These are phyloP conservation scores for Prunus campanulata DNA, from an alignment of 306 rosid species.

Conservation along the genomic window DNA sequence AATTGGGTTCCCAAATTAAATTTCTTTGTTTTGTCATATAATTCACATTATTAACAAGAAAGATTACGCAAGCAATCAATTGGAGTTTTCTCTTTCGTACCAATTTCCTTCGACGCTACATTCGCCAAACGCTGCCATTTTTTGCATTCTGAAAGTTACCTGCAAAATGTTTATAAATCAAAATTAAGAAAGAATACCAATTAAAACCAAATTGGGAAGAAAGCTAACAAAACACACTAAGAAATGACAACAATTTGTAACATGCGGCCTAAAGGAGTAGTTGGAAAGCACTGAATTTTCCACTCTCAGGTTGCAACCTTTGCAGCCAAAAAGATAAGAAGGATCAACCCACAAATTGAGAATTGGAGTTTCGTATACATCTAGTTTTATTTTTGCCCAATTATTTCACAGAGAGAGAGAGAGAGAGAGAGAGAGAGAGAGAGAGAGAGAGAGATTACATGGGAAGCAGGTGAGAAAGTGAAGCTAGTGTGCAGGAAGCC, in stretches of 20 bases:
- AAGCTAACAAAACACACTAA: not conserved
- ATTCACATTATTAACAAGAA: not conserved
- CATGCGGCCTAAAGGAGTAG: slow-evolving; percentile 45
- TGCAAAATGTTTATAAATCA: slow-evolving; percentile 20
- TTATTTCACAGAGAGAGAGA: not conserved
- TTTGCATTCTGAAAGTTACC: slow-evolving; percentile 54
- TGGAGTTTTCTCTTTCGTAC: slow-evolving; percentile 24
- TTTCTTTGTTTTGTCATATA: no score
- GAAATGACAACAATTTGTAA: slow-evolving; percentile 1
- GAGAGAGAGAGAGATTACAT: slow-evolving; percentile 31
- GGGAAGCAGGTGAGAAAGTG: slow-evolving; percentile 26
- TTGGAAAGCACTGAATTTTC: slow-evolving; percentile 38
- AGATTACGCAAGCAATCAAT: not conserved
- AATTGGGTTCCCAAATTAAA: no score
- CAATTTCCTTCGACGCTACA: slow-evolving; percentile 87
- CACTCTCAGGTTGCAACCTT: slow-evolving; percentile 42
- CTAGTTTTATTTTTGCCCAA: not conserved
- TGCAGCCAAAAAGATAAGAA: slow-evolving; percentile 23
- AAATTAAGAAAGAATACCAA: no score
- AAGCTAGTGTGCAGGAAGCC: slow-evolving; percentile 43
- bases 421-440: not conserved
- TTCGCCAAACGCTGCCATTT: slow-evolving; percentile 43
- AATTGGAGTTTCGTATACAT: not conserved
- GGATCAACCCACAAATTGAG: not conserved
- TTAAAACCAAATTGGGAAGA: not conserved